Evolutionary conservation across 352 stramenopile species (phyloP).

Genomic region (Phytophthora sojae): DNA sequence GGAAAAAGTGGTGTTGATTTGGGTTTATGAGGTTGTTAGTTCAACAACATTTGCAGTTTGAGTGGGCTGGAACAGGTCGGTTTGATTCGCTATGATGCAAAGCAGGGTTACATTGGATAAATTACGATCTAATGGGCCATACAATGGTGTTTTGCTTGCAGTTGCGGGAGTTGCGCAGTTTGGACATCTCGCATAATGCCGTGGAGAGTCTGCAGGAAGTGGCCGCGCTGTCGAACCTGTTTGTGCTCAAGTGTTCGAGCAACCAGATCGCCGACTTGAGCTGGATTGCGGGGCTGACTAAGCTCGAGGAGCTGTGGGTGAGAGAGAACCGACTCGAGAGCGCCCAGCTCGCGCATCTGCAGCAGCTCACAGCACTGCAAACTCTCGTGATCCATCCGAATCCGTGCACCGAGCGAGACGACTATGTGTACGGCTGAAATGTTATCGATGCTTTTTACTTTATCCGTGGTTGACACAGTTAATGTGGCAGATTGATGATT

Average conservation of each 20-base stretch:
- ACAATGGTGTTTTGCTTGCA: slow-evolving; percentile 23
- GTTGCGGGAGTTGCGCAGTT: slow-evolving; percentile 49
- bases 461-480: neutral
- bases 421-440: slow-evolving; percentile 50
- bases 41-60: slow-evolving; percentile 62
- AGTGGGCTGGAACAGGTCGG: slow-evolving; percentile 54
- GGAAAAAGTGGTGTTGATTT: neutral
- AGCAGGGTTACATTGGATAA: neutral
- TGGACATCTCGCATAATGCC: slow-evolving; percentile 74
- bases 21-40: slow-evolving; percentile 40
- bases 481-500: slow-evolving; percentile 33
- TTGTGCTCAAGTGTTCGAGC: slow-evolving; percentile 60
- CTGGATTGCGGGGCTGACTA: slow-evolving; percentile 39
- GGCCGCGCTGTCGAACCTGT: slow-evolving; percentile 46
- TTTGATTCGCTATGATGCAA: too few species aligned
- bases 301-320: slow-evolving; percentile 69
- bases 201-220: slow-evolving; percentile 57
- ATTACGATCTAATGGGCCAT: neutral
- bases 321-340: slow-evolving; percentile 63
- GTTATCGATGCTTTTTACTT: neutral
- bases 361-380: slow-evolving; percentile 48
- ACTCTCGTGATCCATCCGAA: slow-evolving; percentile 75
- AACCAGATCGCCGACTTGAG: slow-evolving; percentile 67
- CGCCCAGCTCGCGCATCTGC: slow-evolving; percentile 56
- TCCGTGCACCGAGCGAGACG: slow-evolving; percentile 58